Base-by-base conservation (phyloP, 2,329 filamentous ascomycete genomes). In the Podosphaera xanthii region DNA sequence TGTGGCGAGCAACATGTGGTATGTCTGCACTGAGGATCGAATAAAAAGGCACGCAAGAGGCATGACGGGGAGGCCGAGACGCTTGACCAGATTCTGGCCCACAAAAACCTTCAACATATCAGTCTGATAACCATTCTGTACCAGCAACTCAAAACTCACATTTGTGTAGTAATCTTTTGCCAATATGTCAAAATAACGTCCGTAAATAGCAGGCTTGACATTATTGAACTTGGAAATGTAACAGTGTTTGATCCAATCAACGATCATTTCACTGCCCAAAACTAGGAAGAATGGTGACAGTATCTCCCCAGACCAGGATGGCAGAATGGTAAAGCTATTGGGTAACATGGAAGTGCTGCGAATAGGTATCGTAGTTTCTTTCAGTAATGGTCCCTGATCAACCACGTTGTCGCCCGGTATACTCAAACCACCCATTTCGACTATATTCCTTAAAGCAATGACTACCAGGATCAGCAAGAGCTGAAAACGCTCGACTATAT, bases 201-300 rank as follows among this genome's bases (percentile, higher is more conserved):
- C 80, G 70, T 98, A 98, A 59, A 98, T 86, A 5, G 79, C 81
- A 2, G 92, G 92, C 63, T 92, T 91, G 64, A 90, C 89, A 66
- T 94, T 95, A 75, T 98, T 98, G 74, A 98, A 98, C 69, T 98
- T 98, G 69, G 84, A 90, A 69, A 98, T 94, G 69, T 97, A 98
- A 31, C 88, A 88, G 69, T 98, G 94, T 71, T 98, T 98, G 70
- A 96, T 80, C 80, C 87, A 90, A 71, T 98, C 92, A 1, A 98
- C 92, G 7, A 95, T 73, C 83, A 96, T 96, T 72, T 98, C 92
- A 62, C 89, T 95, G 1, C 90, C 91, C 5, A 98, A 79, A 0
- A 98, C 94, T 6, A 98, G 82, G 10, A 98, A 73, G 65, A 98
- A 98, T 0, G 92, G 94, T 0, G 88, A 90, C 3, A 98, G 74